Base-by-base conservation (phyloP, 179 eudicot species). In the Sideroxylon spinosum region DNA sequence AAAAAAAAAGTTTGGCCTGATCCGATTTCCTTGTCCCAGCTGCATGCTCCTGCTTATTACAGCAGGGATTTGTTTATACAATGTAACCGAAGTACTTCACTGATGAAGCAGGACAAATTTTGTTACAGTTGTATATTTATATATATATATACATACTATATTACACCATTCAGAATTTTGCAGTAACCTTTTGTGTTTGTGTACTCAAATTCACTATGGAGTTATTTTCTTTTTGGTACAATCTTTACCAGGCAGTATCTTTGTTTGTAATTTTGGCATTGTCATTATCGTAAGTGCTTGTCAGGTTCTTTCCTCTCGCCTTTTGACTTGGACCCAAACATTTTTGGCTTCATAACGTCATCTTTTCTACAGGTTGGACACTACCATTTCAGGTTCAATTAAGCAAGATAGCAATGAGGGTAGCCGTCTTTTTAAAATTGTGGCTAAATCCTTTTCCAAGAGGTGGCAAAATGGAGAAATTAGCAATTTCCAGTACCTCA, bases 401-500 rank as follows among this genome's bases (percentile, higher is more conserved):
- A 96, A 94, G 86, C 99, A 91, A 85, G 99, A 96, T 72, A 88
- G 89, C 85, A 92, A 84, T 61, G 99, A 95, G 81, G 98, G 99
- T 46, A 85, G 98, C 84, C 99, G 99, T 73, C 95, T 94, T 76
- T 96, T 96, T 84, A 96, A 89, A 89, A 85, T 89, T 65, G 84
- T 88, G 91, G 97, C 98, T 25, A 96, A 90, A 79, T 92, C 99
- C 5, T 96, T 96, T 81, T 92, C 97, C 44, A 95, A 92, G 87
- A 91, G 99, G 85, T 96, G 99, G 99, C 99, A 96, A 87, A 94
- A 88, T 84, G 99, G 99, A 78, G 98, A 96, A 84, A 94, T 96
- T 71, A 96, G 97, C 92, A 96, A 96, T 82, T 94, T 96, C 77
- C 99, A 96, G 88, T 96, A 96, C 84, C 97, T 96, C 79, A 96